Percentiles rank a stretch among this genome's conserved stretches.
Conservation (phyloP, 805 yeast species). For the Gaillardinia entomophila region DNA sequence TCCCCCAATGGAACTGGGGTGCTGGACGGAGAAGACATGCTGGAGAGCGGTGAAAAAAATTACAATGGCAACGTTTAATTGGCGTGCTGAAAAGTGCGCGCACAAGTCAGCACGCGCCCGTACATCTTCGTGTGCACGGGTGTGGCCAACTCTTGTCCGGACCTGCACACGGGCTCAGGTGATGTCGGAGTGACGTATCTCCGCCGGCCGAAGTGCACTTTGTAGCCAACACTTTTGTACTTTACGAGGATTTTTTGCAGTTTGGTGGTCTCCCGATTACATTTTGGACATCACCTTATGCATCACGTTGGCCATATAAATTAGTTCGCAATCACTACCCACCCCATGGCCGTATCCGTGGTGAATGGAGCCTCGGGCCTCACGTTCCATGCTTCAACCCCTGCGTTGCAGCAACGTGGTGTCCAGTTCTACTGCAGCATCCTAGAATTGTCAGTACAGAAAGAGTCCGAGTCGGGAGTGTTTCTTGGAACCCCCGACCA, state of each 20-base stretch:
- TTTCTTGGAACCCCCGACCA: slow-evolving; percentile 17
- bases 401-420: slow-evolving; percentile 38
- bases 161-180: too few relatives aligned
- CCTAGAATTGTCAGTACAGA: slow-evolving; percentile 24
- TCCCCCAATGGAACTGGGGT: slow-evolving; percentile 53
- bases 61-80: not conserved
- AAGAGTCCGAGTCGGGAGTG: slow-evolving; percentile 16
- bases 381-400: slow-evolving; percentile 47
- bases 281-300: too few relatives aligned
- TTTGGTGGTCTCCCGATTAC: too few relatives aligned
- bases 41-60: not conserved
- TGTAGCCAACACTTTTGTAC: too few relatives aligned
- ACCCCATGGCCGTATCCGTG: slow-evolving; percentile 27
- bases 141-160: too few relatives aligned
- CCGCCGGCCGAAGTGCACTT: too few relatives aligned
- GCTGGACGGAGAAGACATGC: slow-evolving; percentile 5
- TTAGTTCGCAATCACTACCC: too few relatives aligned
- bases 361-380: slow-evolving; percentile 55
- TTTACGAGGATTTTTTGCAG: too few relatives aligned
- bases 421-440: slow-evolving; percentile 52
- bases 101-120: too few relatives aligned
- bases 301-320: too few relatives aligned
- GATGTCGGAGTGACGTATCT: too few relatives aligned
- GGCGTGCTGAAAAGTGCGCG: not conserved
- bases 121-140: too few relatives aligned